Base-by-base conservation (phyloP, 768 basidiomycete genomes). In the Pleurotus eryngii region DNA sequence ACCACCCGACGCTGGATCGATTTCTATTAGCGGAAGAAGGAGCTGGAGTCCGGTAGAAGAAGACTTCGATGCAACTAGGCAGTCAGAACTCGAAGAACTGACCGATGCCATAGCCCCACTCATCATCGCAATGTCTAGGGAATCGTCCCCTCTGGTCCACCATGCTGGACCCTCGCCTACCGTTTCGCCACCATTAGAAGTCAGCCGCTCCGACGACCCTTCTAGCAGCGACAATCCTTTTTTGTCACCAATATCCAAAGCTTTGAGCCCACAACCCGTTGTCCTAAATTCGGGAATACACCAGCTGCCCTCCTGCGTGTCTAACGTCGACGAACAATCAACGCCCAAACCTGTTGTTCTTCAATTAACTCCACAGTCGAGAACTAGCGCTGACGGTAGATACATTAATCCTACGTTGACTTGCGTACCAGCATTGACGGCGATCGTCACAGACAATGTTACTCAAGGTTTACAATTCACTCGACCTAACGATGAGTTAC, bases 1-100 rank as follows among this genome's bases (percentile, higher is more conserved):
- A 15, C 83, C 83, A 4, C 83, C 83, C 26, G 37, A 39, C 40
- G 39, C 37, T 42, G 6, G n/a, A n/a, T 54, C 51, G 15, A 40
- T 54, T 39, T 54, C 51, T 4, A 39, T 17, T 26, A 15, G 38
- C 3, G 5, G 20, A 20, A 26, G 51, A 24, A 12, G 39, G 24
- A 42, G 30, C 11, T 14, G 17, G 5, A 18, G n/a, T 20, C 15
- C 18, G 14, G 20, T 43, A 6, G 30, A 27, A n/a, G 30, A 51
- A 17, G 17, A 50, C 20, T n/a, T 15, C 15, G 30, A n/a, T 12
- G 11, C 49, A 8, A 50, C 15, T n/a, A 30, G 14, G 20, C 49
- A 27, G 5, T 17, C 5, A 15, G 51, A 42, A 8, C 24, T 42
- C 11, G 35, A 54, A n/a, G 51, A 54, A 20, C 37, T 14, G 17